Base-by-base conservation (phyloP, 2,329 filamentous ascomycete genomes). In the Conoideocrella luteorostrata region DNA sequence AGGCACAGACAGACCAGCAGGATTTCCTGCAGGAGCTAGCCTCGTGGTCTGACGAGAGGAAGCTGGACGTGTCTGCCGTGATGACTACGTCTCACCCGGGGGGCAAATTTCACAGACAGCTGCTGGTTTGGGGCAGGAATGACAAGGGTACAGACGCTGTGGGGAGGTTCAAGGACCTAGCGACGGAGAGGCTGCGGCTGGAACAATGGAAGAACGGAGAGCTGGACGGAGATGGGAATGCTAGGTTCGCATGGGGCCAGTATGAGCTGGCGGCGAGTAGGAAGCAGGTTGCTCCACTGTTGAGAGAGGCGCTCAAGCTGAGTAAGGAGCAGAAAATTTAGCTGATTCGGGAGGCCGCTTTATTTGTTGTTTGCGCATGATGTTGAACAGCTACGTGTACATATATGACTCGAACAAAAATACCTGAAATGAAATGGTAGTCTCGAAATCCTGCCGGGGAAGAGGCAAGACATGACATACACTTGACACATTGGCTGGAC, bases 251-350 rank as follows among this genome's bases (percentile, higher is more conserved):
- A 20, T 91, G 86, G 86, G 69, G 65, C 52, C 86, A 91, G 65
- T 68, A 71, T 17, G 73, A 75, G 48, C 54, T 84, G 33, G 74
- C 75, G 35, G 67, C 77, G 45, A 84, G 80, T 53, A 68, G 82
- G 51, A 85, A 86, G 63, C 81, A 88, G 60, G 73, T 91, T 21
- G 82, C 78, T 24, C 78, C 84, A 11, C 69, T 86, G 52, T 55
- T 86, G 56, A 74, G 80, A 45, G 75, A 83, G 50, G 72, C 70
- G 0, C 67, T 80, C 57, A 65, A 62, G 51, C 53, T 50, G 46
- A 52, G 34, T 21, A 10, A 12, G 3, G 13, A 22, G 17, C 5
- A 18, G 20, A 23, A 34, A 9, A 38, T 20, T 10, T 37, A 24
- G n/a, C n/a, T n/a, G n/a, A n/a, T n/a, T n/a, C n/a, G n/a, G n/a